These are phyloP conservation scores for Aureobasidium vineae DNA, from an alignment of 2,329 filamentous ascomycete species.

Conservation along the genomic window DNA sequence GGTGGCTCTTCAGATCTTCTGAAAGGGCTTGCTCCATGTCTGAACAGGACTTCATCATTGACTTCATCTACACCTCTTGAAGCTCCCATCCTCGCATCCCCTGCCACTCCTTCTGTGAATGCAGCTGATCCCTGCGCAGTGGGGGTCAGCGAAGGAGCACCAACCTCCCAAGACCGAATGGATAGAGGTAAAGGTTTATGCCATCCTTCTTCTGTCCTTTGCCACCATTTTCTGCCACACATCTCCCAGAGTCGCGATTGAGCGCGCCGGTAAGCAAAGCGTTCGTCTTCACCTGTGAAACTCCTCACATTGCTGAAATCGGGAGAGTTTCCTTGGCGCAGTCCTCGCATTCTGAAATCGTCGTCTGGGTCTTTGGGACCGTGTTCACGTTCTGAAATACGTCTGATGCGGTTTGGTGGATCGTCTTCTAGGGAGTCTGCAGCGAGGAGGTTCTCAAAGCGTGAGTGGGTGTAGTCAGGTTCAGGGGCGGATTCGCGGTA, in stretches of 20 bases:
- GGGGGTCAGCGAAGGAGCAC: conserved; percentile 23
- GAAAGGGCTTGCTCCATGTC: conserved; percentile 47
- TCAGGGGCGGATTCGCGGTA: conserved; percentile 33
- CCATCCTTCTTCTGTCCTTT: conserved; percentile 60
- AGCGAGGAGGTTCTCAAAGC: conserved; percentile 41
- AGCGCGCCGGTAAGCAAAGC: conserved; percentile 77
- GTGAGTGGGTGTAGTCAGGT: conserved; percentile 41
- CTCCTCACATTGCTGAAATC: conserved; percentile 67
- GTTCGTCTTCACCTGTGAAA: conserved; percentile 77
- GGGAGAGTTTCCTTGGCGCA: conserved; percentile 31
- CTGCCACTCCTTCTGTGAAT: not conserved
- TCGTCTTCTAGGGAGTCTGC: conserved; percentile 52
- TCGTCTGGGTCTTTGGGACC: conserved; percentile 28
- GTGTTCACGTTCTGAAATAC: conserved; percentile 30
- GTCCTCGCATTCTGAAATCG: conserved; percentile 28
- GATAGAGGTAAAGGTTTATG: conserved; percentile 65
- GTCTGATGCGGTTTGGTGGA: conserved; percentile 44
- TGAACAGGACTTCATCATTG: conserved; percentile 42
- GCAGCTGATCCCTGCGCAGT: conserved; percentile 4
- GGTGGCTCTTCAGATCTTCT: conserved; percentile 47
- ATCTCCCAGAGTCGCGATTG: conserved; percentile 79
- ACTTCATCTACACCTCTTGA: conserved; percentile 34
- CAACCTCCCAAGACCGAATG: conserved; percentile 64
- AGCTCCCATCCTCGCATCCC: conserved; percentile 27
- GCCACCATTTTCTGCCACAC: conserved; percentile 71